Evolutionary conservation across 1,284 basidiomycete species (phyloP), one percentile per base, ranked within the genome.

Genomic region (Cryptococcus sp.): DNA sequence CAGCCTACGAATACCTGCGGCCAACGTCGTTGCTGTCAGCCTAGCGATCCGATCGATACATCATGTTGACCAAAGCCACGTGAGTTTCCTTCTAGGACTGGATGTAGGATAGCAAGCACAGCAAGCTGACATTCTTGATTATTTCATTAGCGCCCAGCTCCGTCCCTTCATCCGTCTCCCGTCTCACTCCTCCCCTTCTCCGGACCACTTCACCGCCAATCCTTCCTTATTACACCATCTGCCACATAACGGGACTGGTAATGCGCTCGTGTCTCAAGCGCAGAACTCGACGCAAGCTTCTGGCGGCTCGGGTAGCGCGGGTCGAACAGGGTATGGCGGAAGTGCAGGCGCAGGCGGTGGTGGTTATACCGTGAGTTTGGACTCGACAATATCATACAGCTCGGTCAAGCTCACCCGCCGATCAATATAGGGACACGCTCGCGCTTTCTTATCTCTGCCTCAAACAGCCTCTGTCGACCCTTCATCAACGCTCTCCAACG

Each of bases 151-250:
- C 50, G 66, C 69, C 46, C 74, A 77, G 60, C 65, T 78, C 57
- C 73, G 77, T 40, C 76, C 77, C 11, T 65, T 77, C 52, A 66
- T 77, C 61, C 77, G 74, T 29, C 66, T 75, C 29, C 67, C 64
- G 25, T 62, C 64, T 19, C 48, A 47, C 48, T 62, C 59, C 26
- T 50, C 59, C 50, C 55, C 61, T 48, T 52, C 50, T 22, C 73
- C 76, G 17, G 75, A 78, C 49, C 72, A 75, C 45, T 80, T 80
- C 66, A 75, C 78, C 41, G 68, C 74, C 23, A 80, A 80, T 65
- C 73, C 77, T 47, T 73, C 68, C 39, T 64, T 78, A 43, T 66
- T 75, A n/a, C 76, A 77, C 59, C 75, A 76, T 50, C 70, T 77
- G 50, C 70, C 75, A 17, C 62, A 61, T 34, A 54, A 61, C 13